phyloP scores from a whole-genome alignment of 1,284 basidiomycete species.

The Psilocybe mexicana region DNA sequence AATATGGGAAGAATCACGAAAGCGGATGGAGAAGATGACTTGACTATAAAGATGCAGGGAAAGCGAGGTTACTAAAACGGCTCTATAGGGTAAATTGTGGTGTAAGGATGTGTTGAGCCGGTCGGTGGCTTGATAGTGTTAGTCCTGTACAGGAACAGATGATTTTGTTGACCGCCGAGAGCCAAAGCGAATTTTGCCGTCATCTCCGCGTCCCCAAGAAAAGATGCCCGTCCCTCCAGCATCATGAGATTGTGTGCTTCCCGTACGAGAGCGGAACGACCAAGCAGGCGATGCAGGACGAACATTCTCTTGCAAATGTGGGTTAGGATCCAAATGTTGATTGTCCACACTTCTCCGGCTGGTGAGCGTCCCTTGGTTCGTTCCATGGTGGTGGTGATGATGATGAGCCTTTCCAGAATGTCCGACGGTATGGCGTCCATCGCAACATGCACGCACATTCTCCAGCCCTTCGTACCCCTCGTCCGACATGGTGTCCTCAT shows the following conservation, averaged over 20 bases:
- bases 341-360: slow-evolving; percentile 30
- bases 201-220: slow-evolving; percentile 57
- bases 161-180: slow-evolving; percentile 65
- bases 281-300: slow-evolving; percentile 76
- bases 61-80: slow-evolving; percentile 13
- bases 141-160: slow-evolving; percentile 36
- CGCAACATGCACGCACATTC: slow-evolving; percentile 93
- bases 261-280: slow-evolving; percentile 77
- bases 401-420: slow-evolving; percentile 59
- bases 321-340: slow-evolving; percentile 48
- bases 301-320: slow-evolving; percentile 41
- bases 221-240: slow-evolving; percentile 63
- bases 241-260: slow-evolving; percentile 63
- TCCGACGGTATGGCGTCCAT: slow-evolving; percentile 86
- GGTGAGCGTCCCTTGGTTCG: slow-evolving; percentile 29
- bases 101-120: slow-evolving; percentile 14
- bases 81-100: slow-evolving; percentile 17
- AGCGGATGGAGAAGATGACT: slow-evolving; percentile 1
- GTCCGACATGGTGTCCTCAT: slow-evolving; percentile 74
- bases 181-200: slow-evolving; percentile 66
- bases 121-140: slow-evolving; percentile 19
- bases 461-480: slow-evolving; percentile 91
- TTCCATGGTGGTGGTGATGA: slow-evolving; percentile 56
- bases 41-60: slow-evolving; percentile 2
- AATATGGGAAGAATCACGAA: background rate